Percentiles rank a stretch among this genome's conserved stretches.
Conservation (phyloP, 495 filamentous ascomycete species). For the Emericellopsis terricola region DNA sequence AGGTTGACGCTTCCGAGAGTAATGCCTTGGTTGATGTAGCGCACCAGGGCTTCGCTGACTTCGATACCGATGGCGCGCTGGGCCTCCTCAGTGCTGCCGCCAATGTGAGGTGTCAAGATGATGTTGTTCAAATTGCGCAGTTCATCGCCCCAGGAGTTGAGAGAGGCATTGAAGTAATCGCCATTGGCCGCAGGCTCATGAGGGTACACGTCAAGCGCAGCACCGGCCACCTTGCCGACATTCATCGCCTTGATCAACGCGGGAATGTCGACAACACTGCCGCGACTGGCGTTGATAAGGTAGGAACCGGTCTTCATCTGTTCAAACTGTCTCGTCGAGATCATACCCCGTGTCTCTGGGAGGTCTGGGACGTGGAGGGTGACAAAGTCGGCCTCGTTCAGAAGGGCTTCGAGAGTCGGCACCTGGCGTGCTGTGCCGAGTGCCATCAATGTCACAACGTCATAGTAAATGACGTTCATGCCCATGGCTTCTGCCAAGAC, state of each 20-base stretch:
- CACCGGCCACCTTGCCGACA: slow-evolving; percentile 75
- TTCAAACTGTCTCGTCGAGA: slow-evolving; percentile 55
- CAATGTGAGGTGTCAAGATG: slow-evolving; percentile 91
- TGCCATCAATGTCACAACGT: slow-evolving; percentile 83
- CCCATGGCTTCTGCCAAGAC: slow-evolving; percentile 95
- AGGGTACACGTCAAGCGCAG: slow-evolving; percentile 91
- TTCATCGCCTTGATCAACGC: slow-evolving; percentile 81
- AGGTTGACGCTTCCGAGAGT: slow-evolving; percentile 90
- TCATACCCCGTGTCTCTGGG: slow-evolving; percentile 81
- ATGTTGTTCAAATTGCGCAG: slow-evolving; percentile 76
- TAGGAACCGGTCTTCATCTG: slow-evolving; percentile 88
- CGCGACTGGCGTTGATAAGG: slow-evolving; percentile 88
- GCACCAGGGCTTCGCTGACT: slow-evolving; percentile 68
- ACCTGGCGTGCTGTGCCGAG: slow-evolving; percentile 77
- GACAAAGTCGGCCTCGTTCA: slow-evolving; percentile 74
- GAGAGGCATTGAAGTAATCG: slow-evolving; percentile 73
- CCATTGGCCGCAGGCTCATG: slow-evolving; percentile 87
- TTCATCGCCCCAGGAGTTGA: slow-evolving; percentile 78
- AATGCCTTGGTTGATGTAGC: slow-evolving; percentile 83
- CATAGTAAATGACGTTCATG: slow-evolving; percentile 92
- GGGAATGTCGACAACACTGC: slow-evolving; percentile 85
- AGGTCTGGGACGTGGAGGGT: slow-evolving; percentile 89
- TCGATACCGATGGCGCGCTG: slow-evolving; percentile 93
- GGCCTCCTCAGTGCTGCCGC: slow-evolving; percentile 93
- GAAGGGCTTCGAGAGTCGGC: slow-evolving; percentile 51